phyloP scores from a whole-genome alignment of 768 basidiomycete species.

The Phaffia tasmanica region DNA sequence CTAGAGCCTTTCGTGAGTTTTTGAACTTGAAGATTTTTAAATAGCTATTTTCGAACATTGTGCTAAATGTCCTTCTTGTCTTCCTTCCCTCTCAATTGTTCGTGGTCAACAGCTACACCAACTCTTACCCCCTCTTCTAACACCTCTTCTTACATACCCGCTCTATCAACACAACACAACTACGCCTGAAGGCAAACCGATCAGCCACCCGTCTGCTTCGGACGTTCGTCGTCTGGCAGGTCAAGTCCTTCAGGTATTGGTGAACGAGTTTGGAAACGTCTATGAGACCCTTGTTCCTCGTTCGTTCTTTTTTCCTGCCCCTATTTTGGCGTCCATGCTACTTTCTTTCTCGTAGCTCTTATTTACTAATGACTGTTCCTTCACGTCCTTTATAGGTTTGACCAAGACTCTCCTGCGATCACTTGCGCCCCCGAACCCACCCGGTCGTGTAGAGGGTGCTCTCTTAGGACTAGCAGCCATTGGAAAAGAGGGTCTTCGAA shows the following conservation, averaged over 20 bases:
- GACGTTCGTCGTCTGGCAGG: constrained; percentile 70
- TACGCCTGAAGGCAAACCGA: constrained; percentile 12
- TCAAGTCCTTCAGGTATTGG: constrained; percentile 66
- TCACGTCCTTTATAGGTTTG: constrained; percentile 49
- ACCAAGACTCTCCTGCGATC: constrained; percentile 89
- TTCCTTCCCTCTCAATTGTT: too few species aligned
- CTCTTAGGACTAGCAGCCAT: constrained; percentile 22
- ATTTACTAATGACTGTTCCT: constrained; percentile 48
- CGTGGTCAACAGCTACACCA: constrained; percentile 63
- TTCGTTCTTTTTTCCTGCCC: constrained; percentile 25
- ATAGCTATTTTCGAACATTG: too few species aligned
- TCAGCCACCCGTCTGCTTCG: constrained; percentile 15
- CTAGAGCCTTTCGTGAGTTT: constrained; percentile 85
- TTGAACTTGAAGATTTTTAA: background rate
- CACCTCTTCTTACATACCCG: constrained; percentile 75
- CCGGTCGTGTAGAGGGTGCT: constrained; percentile 19
- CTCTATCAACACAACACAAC: constrained; percentile 39
- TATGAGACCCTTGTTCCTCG: constrained; percentile 37
- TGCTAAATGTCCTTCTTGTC: background rate
- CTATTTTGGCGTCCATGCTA: background rate
- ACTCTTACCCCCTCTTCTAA: constrained; percentile 83
- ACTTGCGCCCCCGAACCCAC: constrained; percentile 46
- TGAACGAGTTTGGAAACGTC: constrained; percentile 30
- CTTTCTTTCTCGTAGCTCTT: constrained; percentile 65
- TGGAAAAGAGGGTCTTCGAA: constrained; percentile 45